These are phyloP conservation scores for Vitis labrusca DNA, from an alignment of 164 flowering plant species.

Conservation along the genomic window DNA sequence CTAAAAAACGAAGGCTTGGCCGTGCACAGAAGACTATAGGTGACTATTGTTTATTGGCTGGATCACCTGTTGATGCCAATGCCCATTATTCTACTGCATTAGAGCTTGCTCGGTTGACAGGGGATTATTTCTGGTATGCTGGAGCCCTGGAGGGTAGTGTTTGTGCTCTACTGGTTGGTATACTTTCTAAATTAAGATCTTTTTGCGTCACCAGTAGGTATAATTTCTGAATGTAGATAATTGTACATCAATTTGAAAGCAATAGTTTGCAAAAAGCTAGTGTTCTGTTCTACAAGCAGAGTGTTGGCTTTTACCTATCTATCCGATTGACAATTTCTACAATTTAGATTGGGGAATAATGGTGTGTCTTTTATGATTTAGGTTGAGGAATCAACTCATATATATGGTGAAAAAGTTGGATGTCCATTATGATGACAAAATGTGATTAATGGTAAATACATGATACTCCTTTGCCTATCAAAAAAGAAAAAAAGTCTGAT, in stretches of 20 bases:
- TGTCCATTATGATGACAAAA: neutral
- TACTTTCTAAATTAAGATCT: conserved; percentile 4
- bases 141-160: conserved; percentile 99
- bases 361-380: neutral
- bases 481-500: too few relatives aligned
- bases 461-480: too few relatives aligned
- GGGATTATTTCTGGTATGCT: conserved; percentile 96
- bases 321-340: neutral
- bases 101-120: conserved; percentile 94
- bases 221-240: neutral
- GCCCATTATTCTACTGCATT: conserved; percentile 95
- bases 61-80: conserved; percentile 99
- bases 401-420: neutral
- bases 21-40: conserved; percentile 99
- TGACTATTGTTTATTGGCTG: conserved; percentile 96
- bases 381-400: neutral
- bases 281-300: neutral
- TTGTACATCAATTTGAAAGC: neutral
- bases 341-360: neutral
- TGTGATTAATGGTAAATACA: neutral
- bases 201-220: neutral
- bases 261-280: neutral
- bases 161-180: conserved; percentile 87
- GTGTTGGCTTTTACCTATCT: neutral
- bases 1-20: conserved; percentile 89